Evolutionary conservation across 306 rosid genomes (phyloP), one percentile per base, ranked within the genome.

Genomic region (Vachellia collinsii): DNA sequence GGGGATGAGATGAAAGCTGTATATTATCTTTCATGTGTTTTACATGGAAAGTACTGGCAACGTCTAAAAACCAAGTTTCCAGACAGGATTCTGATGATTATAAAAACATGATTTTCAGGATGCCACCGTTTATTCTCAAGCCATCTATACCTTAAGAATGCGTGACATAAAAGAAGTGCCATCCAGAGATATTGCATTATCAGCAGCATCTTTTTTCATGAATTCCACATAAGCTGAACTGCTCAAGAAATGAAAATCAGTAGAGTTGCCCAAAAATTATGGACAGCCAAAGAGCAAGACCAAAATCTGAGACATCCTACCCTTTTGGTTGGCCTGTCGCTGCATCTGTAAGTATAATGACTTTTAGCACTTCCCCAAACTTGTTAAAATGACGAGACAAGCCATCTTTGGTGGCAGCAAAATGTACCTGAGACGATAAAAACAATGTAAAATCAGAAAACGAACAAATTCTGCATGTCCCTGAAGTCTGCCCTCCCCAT

Each of bases 221-320:
- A 96, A 96, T 86, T 96, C 99, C 58, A 96, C 94, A 69, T 87
- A 92, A 70, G 99, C 99, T 0, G 96, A 90, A 89, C 99, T 96
- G 97, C 79, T 85, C 89, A 81, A 81, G 67, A 20, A 88, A 51
- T 34, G 29, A 51, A 8, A 80, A 71, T 82, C 72, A 86, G 76
- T 14, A 41, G 62, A 78, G 76, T 51, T 6, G 5, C 73, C 22
- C 69, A 73, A 46, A 56, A 20, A 75, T 14, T 71, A 29, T 12
- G 51, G 12, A 80, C 63, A 71, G 6, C 77, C 4, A 34, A 72
- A 47, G 54, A 70, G 66, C 54, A 73, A 69, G 68, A 80, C 69
- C 29, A 84, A 72, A 74, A 71, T 56, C 62, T 37, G 10, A 72
- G 75, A 85, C 38, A 70, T 63, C 83, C 79, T 89, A 93, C 99